A percentile compares a stretch with the other conserved stretches of the same genome.
These are phyloP conservation scores for Nemania diffusa DNA, from an alignment of 2,329 filamentous ascomycete genomes.

Conservation along the genomic window DNA sequence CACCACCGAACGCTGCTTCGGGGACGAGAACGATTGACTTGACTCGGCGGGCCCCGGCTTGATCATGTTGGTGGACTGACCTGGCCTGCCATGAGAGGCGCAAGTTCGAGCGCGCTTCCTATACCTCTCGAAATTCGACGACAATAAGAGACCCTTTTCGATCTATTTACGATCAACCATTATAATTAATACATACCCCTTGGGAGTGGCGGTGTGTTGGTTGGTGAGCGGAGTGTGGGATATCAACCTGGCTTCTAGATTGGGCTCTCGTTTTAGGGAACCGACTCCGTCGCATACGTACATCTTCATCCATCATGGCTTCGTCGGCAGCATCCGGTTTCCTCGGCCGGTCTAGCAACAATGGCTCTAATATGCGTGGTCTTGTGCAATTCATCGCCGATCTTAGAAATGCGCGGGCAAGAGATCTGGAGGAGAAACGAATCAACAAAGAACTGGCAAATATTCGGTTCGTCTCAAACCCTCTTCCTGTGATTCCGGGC, in stretches of 20 bases:
- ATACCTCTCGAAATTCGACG: constrained; percentile 37
- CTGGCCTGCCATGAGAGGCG: constrained; percentile 48
- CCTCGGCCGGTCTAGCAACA: constrained; percentile 72
- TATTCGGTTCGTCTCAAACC: constrained; percentile 72
- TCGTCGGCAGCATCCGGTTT: constrained; percentile 67
- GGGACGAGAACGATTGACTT: constrained; percentile 21
- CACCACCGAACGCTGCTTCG: background rate
- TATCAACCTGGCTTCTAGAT: constrained; percentile 33
- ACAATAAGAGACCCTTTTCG: constrained; percentile 21
- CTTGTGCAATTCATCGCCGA: constrained; percentile 99
- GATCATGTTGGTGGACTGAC: constrained; percentile 50
- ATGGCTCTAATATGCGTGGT: constrained; percentile 78
- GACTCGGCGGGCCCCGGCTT: constrained; percentile 32
- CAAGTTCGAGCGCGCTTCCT: constrained; percentile 47
- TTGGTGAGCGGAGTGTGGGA: constrained; percentile 40
- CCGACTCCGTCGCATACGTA: constrained; percentile 33
- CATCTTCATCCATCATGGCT: constrained; percentile 58
- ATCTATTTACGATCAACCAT: background rate
- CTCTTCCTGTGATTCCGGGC: background rate
- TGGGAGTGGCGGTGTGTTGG: constrained; percentile 30
- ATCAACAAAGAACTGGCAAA: constrained; percentile 99
- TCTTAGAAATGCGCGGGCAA: constrained; percentile 89
- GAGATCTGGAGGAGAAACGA: constrained; percentile 97
- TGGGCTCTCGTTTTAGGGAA: constrained; percentile 20
- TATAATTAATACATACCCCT: constrained; percentile 17